Evolutionary conservation across 139 green algal species (phyloP), one percentile per base, ranked within the genome.

Genomic region (Chlorella sp.): DNA sequence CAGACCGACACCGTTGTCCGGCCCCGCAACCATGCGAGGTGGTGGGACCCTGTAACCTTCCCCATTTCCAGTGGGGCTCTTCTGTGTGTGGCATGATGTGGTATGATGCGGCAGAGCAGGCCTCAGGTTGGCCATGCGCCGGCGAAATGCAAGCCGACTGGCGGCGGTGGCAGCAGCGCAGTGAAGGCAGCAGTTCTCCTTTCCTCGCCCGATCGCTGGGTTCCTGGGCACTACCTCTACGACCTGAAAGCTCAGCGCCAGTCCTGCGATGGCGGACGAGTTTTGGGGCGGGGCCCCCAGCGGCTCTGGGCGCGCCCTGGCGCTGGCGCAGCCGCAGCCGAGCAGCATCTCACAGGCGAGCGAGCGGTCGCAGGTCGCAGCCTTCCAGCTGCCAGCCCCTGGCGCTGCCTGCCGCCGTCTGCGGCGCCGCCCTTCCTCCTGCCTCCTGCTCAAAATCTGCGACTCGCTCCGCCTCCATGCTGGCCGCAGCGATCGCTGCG

Each of bases 401-500:
- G 72, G 28, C 51, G 34, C 67, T 73, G 67, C 67, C 67, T 38
- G n/a, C 40, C 67, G 38, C 40, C 72, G 40, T 41, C 40, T 60
- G 44, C 72, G 28, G 13, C 43, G n/a, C 5, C 30, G 24, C 72
- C 72, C 28, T 20, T 36, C 1, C 28, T 32, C 1, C 72, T 60
- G 38, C 38, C 22, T 3, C 14, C 22, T 75, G 65, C 65, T 51
- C 13, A 36, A 9, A 60, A 40, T 30, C 67, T 48, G 34, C 67
- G 16, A 28, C 32, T 1, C 67, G 67, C 67, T 36, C 30, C 13
- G 22, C 11, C n/a, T 36, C 26, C 40, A 24, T 28, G 40, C 11
- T 41, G 36, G 38, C 69, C 67, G 76, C 76, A 83, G 77, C 56
- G 77, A 16, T 56, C 77, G 0, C 77, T 60, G 30, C 77, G 77